These are phyloP conservation scores for Fusarium clavum DNA, from an alignment of 2,329 filamentous ascomycete species.

Conservation along the genomic window DNA sequence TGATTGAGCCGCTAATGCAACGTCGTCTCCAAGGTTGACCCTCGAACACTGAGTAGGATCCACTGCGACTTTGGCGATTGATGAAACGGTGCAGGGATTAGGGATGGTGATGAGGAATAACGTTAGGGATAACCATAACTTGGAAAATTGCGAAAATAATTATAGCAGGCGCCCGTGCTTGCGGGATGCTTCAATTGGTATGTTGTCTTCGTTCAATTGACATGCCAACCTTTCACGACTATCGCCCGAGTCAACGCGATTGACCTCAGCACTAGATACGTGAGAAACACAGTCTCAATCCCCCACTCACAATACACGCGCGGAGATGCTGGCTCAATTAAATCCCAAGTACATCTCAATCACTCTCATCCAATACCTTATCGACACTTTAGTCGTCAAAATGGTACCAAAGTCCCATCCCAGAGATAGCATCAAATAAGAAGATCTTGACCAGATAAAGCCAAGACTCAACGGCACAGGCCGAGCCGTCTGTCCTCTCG, in stretches of 20 bases:
- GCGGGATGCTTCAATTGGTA: no score
- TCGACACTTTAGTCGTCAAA: no score
- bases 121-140: neutral
- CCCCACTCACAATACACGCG: neutral
- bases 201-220: no score
- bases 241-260: no score
- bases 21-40: neutral
- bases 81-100: neutral
- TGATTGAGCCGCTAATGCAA: neutral
- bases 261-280: no score
- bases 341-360: rapidly evolving
- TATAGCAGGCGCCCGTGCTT: neutral
- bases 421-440: neutral
- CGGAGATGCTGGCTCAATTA: neutral
- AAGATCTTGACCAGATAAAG: neutral
- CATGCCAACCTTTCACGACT: no score
- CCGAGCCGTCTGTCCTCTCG: neutral
- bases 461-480: neutral
- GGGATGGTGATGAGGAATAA: neutral
- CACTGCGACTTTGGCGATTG: no score
- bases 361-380: neutral
- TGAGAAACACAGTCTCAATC: no score
- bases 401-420: no score
- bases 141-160: neutral
- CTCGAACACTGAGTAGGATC: neutral